These are phyloP conservation scores for Penicillium sp. DNA, from an alignment of 2,329 filamentous ascomycete species.

Conservation along the genomic window DNA sequence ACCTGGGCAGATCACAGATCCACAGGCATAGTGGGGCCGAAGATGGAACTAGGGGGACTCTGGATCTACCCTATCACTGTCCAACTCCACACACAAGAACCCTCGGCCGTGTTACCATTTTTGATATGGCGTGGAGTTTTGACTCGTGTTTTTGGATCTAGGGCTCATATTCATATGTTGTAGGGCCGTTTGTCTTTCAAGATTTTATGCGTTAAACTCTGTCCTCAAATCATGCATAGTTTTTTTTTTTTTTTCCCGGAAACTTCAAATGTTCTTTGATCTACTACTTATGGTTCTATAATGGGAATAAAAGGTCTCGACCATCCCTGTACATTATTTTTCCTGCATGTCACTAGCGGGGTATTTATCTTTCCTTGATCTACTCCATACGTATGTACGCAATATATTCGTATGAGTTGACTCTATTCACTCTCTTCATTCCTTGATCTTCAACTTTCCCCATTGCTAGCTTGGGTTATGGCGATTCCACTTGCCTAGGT, in stretches of 20 bases:
- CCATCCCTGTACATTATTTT: conserved; percentile 7
- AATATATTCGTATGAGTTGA: neutral
- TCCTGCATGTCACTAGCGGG: conserved; percentile 3
- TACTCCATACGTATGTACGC: neutral
- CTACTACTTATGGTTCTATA: neutral
- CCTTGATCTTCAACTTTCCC: neutral
- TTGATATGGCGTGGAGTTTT: conserved; percentile 16
- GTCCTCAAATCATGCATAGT: neutral
- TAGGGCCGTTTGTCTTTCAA: neutral
- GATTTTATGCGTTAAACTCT: neutral
- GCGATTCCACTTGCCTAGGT: neutral
- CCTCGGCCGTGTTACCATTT: conserved; percentile 25
- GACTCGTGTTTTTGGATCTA: neutral
- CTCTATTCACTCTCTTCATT: neutral
- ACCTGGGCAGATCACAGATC: neutral
- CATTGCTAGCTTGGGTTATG: neutral
- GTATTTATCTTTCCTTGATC: neutral
- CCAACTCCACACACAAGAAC: conserved; percentile 7
- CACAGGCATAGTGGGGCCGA: conserved; percentile 7
- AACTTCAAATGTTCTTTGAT: neutral
- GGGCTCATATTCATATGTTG: conserved; percentile 6
- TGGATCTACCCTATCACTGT: conserved; percentile 25
- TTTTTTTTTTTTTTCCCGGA: neutral
- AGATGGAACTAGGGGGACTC: conserved; percentile 22
- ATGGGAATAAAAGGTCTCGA: neutral